Percentiles rank a stretch among this genome's conserved stretches.
Conservation (phyloP, 257 asterid species). For the Avicennia marina region DNA sequence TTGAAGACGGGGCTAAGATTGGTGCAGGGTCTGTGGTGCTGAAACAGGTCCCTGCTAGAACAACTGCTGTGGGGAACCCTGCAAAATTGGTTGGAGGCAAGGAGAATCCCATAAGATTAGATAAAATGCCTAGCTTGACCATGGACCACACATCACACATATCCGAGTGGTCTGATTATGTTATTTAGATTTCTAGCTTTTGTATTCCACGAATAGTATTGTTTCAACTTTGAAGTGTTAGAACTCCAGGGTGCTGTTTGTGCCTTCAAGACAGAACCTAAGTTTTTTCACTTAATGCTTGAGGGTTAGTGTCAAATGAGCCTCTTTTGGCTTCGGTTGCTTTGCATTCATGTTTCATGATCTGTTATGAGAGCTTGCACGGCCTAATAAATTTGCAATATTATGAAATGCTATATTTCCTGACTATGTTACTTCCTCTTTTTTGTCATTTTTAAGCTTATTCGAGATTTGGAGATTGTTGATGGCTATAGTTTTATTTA, state of each 20-base stretch:
- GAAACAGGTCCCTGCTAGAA: conserved; percentile 70
- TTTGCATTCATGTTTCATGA: conserved; percentile 11
- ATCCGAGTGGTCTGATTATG: conserved; percentile 78
- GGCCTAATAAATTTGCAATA: background rate
- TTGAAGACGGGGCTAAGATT: conserved; percentile 84
- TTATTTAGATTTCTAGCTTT: conserved; percentile 32
- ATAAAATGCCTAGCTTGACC: conserved; percentile 67
- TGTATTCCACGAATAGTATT: background rate
- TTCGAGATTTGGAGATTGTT: background rate
- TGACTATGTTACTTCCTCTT: background rate
- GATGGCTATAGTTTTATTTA: background rate
- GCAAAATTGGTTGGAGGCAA: conserved; percentile 80
- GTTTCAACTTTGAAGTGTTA: too few relatives aligned
- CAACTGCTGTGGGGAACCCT: conserved; percentile 92
- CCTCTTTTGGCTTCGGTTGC: conserved; percentile 12
- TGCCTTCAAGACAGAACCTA: conserved; percentile 36
- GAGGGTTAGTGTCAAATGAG: conserved; percentile 10
- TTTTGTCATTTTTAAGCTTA: background rate
- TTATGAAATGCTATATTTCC: background rate
- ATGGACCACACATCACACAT: conserved; percentile 86
- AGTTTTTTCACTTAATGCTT: too few relatives aligned
- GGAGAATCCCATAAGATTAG: conserved; percentile 61
- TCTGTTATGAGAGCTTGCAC: conserved; percentile 11
- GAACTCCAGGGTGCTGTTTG: conserved; percentile 11
- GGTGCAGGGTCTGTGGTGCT: conserved; percentile 94